Evolutionary conservation across 192 early-diverging fungal species (phyloP), one percentile per base, ranked within the genome.

Genomic region (Geranomyces michiganensis): DNA sequence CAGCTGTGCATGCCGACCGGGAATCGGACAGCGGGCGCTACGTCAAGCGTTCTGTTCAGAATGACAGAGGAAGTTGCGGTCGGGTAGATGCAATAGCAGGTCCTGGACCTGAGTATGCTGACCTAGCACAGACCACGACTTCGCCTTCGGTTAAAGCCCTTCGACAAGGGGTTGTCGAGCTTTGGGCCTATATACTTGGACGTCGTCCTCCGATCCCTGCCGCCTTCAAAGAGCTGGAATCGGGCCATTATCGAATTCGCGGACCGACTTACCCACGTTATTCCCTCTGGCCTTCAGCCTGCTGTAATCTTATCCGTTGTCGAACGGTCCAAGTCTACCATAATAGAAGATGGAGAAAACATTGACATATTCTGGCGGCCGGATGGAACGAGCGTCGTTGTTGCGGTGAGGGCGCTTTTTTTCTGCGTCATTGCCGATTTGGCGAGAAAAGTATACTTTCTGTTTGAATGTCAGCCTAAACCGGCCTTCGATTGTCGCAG

Each of bases 321-420:
- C 8, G 71, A 79, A 26, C 81, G 92, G 27, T 82, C 90, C 4
- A 68, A 83, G 12, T 79, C 84, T 36, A 90, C 90, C 31, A 62
- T 94, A 10, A 53, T 81, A 55, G 88, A 92, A 53, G 90, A 91
- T 82, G 92, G 92, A 9, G 83, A 86, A 43, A 94, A 94, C 77
- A 49, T 73, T 21, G 79, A 83, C 32, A 74, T 91, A 8, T 75
- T 92, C 56, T 94, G 91, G 91, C 91, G 89, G 45, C 90, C 87
- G 12, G 90, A 92, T 63, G 82, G 79, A 24, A 79, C 79, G 26
- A 61, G 79, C 51, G 63, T 94, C 32, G 86, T 90, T 24, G 85
- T 92, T 36, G 75, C 90, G 60, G 91, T 92, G 83, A 44, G 68
- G 21, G n/a, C 36, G 36, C 5, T 10, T 10, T 41, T 41, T 10